Evolutionary conservation across 352 stramenopile genomes (phyloP).

Genomic region (Globisporangium alternatum): DNA sequence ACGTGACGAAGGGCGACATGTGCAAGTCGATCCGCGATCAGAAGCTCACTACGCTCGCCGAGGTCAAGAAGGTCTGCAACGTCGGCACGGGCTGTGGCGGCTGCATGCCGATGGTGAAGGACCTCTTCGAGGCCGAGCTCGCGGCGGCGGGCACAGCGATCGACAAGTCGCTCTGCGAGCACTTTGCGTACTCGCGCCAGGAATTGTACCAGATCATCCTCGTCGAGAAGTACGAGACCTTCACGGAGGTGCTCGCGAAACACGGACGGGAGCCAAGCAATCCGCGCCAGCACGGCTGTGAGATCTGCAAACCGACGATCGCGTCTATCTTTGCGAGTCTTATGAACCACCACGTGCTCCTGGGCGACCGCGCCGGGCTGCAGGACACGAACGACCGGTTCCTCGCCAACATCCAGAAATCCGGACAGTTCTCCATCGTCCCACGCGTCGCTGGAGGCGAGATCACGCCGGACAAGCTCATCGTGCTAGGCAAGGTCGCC

Average conservation of each 20-base stretch:
- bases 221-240: constrained; percentile 82
- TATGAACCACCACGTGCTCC: constrained; percentile 85
- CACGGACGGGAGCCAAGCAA: constrained; percentile 58
- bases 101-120: constrained; percentile 90
- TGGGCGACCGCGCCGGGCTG: constrained; percentile 70
- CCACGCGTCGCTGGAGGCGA: constrained; percentile 90
- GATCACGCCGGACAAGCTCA: constrained; percentile 89
- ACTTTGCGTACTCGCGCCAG: constrained; percentile 88
- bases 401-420: constrained; percentile 92
- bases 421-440: constrained; percentile 91
- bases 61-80: constrained; percentile 85
- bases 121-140: constrained; percentile 81
- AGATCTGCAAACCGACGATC: constrained; percentile 92
- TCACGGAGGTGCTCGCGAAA: constrained; percentile 82
- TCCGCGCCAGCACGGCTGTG: constrained; percentile 72
- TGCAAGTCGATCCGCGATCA: constrained; percentile 67
- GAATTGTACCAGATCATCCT: constrained; percentile 89
- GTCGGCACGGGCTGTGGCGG: constrained; percentile 89
- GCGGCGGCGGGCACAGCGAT: constrained; percentile 81
- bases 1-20: constrained; percentile 86
- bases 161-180: constrained; percentile 89
- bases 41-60: constrained; percentile 63
- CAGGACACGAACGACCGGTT: constrained; percentile 93
- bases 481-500: constrained; percentile 83
- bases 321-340: constrained; percentile 89